Evolutionary conservation across 106 monocot species (phyloP), one percentile per base, ranked within the genome.

Genomic region (Dioscorea dumetorum): DNA sequence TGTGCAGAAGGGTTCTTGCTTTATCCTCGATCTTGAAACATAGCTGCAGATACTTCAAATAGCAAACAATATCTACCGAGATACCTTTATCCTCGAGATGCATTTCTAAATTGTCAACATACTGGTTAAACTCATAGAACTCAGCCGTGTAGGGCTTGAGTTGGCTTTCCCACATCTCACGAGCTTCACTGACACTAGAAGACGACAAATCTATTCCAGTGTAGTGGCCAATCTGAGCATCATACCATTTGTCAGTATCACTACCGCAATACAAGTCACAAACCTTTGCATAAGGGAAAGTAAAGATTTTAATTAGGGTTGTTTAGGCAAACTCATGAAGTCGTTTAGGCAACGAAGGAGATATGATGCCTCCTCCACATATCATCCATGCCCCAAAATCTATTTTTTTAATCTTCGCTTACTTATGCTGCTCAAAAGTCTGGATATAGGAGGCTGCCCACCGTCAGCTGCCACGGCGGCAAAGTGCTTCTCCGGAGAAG

Each of bases 301-400:
- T 81, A 33, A 99, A 99, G 51, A 99, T 93, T 76, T 87, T 92
- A 74, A 93, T 85, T 20, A 99, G 84, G 41, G 93, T 85, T 12
- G 80, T 71, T 80, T 87, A 87, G 2, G 99, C 99, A 48, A 99
- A 99, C 52, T 99, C 99, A 63, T 77, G 85, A 22, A 99, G 82
- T 0, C 99, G 92, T 59, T 81, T 66, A 3, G 41, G 41, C 41
- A 41, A 41, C 5, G 10, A 41, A 41, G 41, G 6, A 41, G 41
- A 8, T 6, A 8, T 41, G 41, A 41, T 6, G 41, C 41, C 41
- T 41, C 41, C 41, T 41, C 41, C 41, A 10, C 41, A 1, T 5
- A 41, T 41, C 41, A 10, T 41, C 41, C 10, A 41, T 41, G 9
- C 41, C 2, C 41, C 41, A 41, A 5, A 41, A 41, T 41, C 41